phyloP scores from a whole-genome alignment of 768 basidiomycete genomes.

The Leccinum boreale region DNA sequence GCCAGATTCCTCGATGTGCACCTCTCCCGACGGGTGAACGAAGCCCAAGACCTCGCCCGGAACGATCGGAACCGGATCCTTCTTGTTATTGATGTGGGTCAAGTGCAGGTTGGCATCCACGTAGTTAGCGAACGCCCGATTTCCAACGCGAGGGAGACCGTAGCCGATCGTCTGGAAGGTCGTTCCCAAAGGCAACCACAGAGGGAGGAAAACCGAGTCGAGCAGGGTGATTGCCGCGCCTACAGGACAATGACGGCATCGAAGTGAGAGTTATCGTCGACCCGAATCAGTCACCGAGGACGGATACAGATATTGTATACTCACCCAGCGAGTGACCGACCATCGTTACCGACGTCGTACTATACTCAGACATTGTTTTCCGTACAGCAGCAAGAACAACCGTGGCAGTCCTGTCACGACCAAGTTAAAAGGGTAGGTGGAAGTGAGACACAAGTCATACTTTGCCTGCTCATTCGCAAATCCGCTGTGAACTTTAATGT shows the following conservation, averaged over 20 bases:
- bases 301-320: neutral
- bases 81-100: constrained; percentile 54
- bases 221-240: constrained; percentile 36
- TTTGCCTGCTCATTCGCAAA: constrained; percentile 43
- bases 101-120: constrained; percentile 37
- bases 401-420: constrained; percentile 35
- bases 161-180: constrained; percentile 15
- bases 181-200: neutral
- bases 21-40: constrained; percentile 39
- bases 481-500: constrained; percentile 44
- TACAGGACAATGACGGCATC: neutral
- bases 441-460: constrained; percentile 29
- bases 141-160: constrained; percentile 9
- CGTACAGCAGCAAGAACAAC: constrained; percentile 45
- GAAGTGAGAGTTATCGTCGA: neutral
- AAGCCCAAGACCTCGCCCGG: constrained; percentile 37
- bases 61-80: constrained; percentile 38
- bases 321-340: constrained; percentile 44
- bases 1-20: constrained; percentile 43
- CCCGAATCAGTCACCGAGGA: neutral
- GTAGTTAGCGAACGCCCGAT: neutral
- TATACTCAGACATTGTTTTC: constrained; percentile 34
- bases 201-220: neutral
- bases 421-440: neutral
- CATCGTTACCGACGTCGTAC: constrained; percentile 37